Evolutionary conservation across 2,329 filamentous ascomycete genomes (phyloP).

Genomic region (Microsporum audouinii): DNA sequence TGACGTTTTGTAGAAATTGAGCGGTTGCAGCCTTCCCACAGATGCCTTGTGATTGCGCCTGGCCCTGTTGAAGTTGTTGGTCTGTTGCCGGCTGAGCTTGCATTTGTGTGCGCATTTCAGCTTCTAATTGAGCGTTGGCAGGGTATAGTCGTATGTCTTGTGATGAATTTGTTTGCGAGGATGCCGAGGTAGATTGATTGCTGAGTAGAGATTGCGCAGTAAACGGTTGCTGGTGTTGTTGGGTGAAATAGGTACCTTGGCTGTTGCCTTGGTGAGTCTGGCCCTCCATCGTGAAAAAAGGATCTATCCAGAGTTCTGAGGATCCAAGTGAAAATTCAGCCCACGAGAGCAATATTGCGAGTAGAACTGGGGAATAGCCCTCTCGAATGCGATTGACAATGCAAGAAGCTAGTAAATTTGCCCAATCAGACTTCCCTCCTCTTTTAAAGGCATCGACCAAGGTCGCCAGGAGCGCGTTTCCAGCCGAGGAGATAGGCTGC

Average conservation of each 20-base stretch:
- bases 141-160: neutral
- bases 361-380: neutral
- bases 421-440: too few relatives aligned
- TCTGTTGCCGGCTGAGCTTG: neutral
- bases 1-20: constrained; percentile 67
- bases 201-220: neutral
- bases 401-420: neutral
- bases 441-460: too few relatives aligned
- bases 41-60: neutral
- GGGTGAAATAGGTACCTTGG: neutral
- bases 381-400: neutral
- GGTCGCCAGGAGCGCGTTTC: too few relatives aligned
- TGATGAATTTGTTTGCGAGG: neutral
- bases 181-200: neutral
- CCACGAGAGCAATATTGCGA: neutral
- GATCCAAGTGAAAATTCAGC: neutral
- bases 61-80: neutral
- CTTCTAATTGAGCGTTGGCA: neutral
- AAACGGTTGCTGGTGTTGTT: neutral
- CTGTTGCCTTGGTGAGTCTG: neutral
- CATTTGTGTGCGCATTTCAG: neutral
- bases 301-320: neutral
- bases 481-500: neutral
- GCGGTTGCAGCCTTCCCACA: constrained; percentile 32
- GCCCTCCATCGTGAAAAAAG: neutral